phyloP scores from a whole-genome alignment of 257 asterid genomes.

The Craterostigma plantagineum region DNA sequence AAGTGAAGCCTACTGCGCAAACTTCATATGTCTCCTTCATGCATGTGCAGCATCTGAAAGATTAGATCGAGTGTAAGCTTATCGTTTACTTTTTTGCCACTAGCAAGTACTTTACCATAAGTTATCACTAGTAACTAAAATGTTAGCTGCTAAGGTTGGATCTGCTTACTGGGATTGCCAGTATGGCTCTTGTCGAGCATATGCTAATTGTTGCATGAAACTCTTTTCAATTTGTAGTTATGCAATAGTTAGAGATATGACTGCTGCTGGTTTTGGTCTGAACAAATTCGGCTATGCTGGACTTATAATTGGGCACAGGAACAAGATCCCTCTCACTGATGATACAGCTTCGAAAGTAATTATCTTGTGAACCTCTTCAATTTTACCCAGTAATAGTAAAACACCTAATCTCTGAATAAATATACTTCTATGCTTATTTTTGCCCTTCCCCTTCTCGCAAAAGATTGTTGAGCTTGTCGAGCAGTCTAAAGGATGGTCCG shows the following conservation, averaged over 20 bases:
- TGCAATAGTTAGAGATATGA: slow-evolving; percentile 91
- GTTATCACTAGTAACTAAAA: neutral
- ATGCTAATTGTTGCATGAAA: slow-evolving; percentile 3
- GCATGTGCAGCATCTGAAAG: slow-evolving; percentile 39
- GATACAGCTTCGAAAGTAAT: slow-evolving; percentile 65
- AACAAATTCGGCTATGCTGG: slow-evolving; percentile 89
- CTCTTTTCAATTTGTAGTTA: slow-evolving; percentile 27
- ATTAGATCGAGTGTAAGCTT: neutral
- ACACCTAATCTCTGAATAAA: slow-evolving; percentile 7
- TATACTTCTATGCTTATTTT: slow-evolving; percentile 9
- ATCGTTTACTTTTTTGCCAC: too few species aligned
- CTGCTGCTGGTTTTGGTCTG: slow-evolving; percentile 94
- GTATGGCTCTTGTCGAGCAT: neutral
- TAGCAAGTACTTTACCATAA: neutral
- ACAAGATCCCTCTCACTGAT: slow-evolving; percentile 33
- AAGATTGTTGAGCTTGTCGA: slow-evolving; percentile 91
- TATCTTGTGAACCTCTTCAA: slow-evolving; percentile 1
- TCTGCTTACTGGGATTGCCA: too few species aligned
- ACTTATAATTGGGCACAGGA: slow-evolving; percentile 60
- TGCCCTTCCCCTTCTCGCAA: slow-evolving; percentile 16
- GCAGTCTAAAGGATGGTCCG: slow-evolving; percentile 97
- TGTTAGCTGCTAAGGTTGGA: neutral
- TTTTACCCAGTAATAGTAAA: slow-evolving; percentile 8
- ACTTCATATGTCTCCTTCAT: slow-evolving; percentile 83
- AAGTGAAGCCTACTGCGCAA: slow-evolving; percentile 85